Conservation (phyloP, 768 basidiomycete genomes). For the Psilocybe subaeruginosa region DNA sequence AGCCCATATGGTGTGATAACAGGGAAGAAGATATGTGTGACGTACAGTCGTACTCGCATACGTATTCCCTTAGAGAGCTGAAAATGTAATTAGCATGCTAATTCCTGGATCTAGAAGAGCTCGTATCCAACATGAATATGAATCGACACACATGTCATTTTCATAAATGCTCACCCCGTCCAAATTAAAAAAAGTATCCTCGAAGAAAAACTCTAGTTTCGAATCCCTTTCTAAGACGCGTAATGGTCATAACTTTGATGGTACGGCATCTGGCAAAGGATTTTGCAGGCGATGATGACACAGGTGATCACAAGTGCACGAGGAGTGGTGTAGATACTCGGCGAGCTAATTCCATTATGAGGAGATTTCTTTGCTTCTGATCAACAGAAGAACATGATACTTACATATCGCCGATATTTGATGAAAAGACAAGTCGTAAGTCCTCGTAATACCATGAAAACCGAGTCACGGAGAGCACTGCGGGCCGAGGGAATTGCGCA, state of each 20-base stretch:
- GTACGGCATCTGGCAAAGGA: too few relatives aligned
- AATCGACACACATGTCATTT: background rate
- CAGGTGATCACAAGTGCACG: background rate
- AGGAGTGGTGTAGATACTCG: background rate
- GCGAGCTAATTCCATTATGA: background rate
- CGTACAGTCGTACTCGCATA: background rate
- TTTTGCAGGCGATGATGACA: too few relatives aligned
- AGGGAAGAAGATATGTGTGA: background rate
- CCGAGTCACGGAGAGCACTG: too few relatives aligned
- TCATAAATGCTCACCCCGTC: background rate
- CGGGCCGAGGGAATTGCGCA: too few relatives aligned
- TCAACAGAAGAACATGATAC: too few relatives aligned
- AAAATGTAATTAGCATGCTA: background rate
- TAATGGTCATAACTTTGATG: too few relatives aligned
- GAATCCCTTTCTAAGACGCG: too few relatives aligned
- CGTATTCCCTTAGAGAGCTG: background rate
- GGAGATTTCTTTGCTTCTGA: background rate
- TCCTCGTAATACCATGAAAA: too few relatives aligned
- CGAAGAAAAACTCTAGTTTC: too few relatives aligned
- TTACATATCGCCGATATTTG: too few relatives aligned
- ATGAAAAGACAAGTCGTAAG: too few relatives aligned
- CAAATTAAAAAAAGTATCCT: too few relatives aligned
- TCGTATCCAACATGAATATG: background rate
- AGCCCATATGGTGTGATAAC: conserved; percentile 12
- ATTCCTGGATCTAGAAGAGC: background rate